These are phyloP conservation scores for Fusarium annulatum DNA, from an alignment of 2,329 filamentous ascomycete genomes.

Conservation along the genomic window DNA sequence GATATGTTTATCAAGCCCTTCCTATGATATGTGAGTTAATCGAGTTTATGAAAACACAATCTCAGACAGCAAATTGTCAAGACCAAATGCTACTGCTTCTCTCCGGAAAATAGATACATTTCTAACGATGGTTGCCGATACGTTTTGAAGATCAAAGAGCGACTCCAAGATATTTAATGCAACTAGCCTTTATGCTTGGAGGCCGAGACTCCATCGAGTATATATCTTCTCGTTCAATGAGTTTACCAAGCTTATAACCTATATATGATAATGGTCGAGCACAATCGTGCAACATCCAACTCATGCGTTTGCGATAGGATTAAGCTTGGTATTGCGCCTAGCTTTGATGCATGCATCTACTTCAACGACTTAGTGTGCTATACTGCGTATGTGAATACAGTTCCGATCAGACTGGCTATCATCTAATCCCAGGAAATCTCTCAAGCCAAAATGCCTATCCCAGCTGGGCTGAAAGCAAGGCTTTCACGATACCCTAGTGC, in stretches of 20 bases:
- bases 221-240: fast-evolving
- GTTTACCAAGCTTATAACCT: neutral
- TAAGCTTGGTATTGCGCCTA: neutral
- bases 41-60: neutral
- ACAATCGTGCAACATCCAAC: neutral
- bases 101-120: fast-evolving
- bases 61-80: fast-evolving
- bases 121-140: neutral
- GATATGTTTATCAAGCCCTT: neutral
- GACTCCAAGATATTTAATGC: constrained; percentile 29
- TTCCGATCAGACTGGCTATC: neutral
- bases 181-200: constrained; percentile 35
- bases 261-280: neutral
- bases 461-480: constrained; percentile 23
- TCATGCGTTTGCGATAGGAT: neutral
- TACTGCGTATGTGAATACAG: too few relatives aligned
- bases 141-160: fast-evolving
- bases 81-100: fast-evolving
- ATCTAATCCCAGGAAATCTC: neutral
- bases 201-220: constrained; percentile 30
- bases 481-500: constrained; percentile 11
- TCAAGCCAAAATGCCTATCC: neutral
- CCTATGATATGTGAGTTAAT: neutral
- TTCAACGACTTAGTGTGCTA: neutral
- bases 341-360: neutral